phyloP scores from a whole-genome alignment of 345 rosid genomes.

The Mallotus nudiflorus region DNA sequence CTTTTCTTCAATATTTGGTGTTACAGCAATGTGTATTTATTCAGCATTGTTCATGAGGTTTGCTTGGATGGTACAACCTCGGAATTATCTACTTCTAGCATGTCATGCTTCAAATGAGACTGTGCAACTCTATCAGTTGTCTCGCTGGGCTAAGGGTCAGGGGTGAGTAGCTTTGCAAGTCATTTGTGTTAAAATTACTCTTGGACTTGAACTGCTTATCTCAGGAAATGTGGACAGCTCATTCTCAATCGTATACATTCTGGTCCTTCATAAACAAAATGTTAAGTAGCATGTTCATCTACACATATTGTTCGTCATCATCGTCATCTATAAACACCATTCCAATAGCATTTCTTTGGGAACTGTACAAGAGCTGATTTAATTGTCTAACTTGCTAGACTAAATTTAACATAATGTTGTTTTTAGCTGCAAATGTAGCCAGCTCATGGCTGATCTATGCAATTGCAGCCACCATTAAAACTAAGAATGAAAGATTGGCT shows the following conservation, averaged over 20 bases:
- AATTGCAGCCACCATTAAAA: background rate
- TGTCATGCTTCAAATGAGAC: slow-evolving; percentile 97
- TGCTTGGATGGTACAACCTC: slow-evolving; percentile 92
- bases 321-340: too few relatives aligned
- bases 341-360: background rate
- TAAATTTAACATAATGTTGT: background rate
- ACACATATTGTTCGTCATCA: too few relatives aligned
- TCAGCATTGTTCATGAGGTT: slow-evolving; percentile 85
- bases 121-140: slow-evolving; percentile 89
- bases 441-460: background rate
- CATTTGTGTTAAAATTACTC: background rate
- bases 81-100: slow-evolving; percentile 77
- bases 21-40: slow-evolving; percentile 74
- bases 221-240: too few relatives aligned
- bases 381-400: too few relatives aligned
- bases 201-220: background rate
- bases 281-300: too few relatives aligned
- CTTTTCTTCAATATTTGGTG: background rate
- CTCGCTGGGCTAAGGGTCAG: slow-evolving; percentile 68
- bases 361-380: background rate
- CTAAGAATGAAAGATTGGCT: background rate
- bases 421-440: background rate
- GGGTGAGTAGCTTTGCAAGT: slow-evolving; percentile 22
- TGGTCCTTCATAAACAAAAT: too few relatives aligned
- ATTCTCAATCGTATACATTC: too few relatives aligned